phyloP scores from a whole-genome alignment of 2,329 filamentous ascomycete genomes.

The Cadophora sp. region DNA sequence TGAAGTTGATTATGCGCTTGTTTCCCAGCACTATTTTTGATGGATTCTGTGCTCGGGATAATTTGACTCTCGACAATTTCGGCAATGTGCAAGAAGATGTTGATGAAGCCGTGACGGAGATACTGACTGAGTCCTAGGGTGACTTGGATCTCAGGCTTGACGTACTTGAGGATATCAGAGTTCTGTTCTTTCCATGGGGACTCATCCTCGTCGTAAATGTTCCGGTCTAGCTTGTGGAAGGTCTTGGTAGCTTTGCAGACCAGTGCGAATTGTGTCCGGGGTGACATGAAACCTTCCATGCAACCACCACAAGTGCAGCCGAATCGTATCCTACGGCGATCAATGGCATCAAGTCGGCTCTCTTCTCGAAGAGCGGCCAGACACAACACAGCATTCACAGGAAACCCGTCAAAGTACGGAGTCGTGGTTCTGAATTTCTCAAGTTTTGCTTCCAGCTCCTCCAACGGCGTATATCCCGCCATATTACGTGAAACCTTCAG shows the following conservation, averaged over 20 bases:
- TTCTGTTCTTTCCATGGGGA: background rate
- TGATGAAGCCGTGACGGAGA: slow-evolving; percentile 45
- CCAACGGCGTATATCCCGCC: slow-evolving; percentile 3
- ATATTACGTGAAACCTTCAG: background rate
- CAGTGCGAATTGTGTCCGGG: slow-evolving; percentile 46
- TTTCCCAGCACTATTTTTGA: background rate
- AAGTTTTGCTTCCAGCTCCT: background rate
- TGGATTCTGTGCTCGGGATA: background rate
- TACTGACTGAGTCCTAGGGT: slow-evolving; percentile 46
- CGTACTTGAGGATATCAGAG: slow-evolving; percentile 32
- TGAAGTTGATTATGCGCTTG: too few relatives aligned
- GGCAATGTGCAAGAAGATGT: slow-evolving; percentile 44
- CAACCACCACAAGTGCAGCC: slow-evolving; percentile 48
- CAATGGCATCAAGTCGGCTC: background rate
- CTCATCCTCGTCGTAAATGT: slow-evolving; percentile 26
- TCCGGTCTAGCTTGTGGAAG: slow-evolving; percentile 35
- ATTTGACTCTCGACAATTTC: background rate
- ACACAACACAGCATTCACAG: background rate
- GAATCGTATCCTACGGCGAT: slow-evolving; percentile 41
- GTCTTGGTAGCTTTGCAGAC: slow-evolving; percentile 39
- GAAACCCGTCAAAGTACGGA: background rate
- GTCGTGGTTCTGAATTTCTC: background rate
- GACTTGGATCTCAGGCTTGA: slow-evolving; percentile 35
- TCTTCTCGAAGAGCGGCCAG: background rate
- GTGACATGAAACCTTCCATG: slow-evolving; percentile 47